Base-by-base conservation (phyloP, 805 yeast genomes). In the Candida khao-thaluensis region DNA sequence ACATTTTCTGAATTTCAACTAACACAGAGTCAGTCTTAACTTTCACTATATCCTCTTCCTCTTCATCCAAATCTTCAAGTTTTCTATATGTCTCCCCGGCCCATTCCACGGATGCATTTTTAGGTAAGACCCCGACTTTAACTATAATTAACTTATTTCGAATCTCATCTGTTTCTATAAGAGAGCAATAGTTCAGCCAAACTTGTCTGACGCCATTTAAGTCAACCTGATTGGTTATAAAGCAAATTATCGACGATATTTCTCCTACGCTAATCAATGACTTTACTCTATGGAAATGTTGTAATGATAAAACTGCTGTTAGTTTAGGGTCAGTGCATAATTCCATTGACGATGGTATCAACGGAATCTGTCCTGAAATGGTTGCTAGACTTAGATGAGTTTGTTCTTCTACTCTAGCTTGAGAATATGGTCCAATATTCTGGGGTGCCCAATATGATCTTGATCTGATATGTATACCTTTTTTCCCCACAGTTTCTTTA, bases 401-500 rank as follows among this genome's bases (percentile, higher is more conserved):
- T 10, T 42, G 42, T 14, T 55, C 55, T 45, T 78, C 81, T 4
- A 74, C 59, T 8, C 81, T 77, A 0, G 90, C 76, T 60, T 93
- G 99, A 0, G 99, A 91, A 56, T 93, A 93, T 0, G 99, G 99
- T 0, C 99, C 99, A 32, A 93, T 93, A 50, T 93, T 93, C 25
- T 95, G 91, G 0, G 99, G 99, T 0, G 97, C 98, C 99, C 99
- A 93, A 57, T 85, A 90, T 28, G 97, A 89, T 43, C 90, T 72
- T 1, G 97, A 89, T 51, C 93, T 91, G 7, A 93, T 88, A 54
- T 93, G 98, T 11, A 91, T 65, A 0, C 98, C 96, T 21, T 63
- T 64, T 49, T 83, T 83, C 20, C 48, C 49, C 2, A 34, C 37
- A 6, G 42, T 30, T 22, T 62, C 52, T 17, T 59, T 48, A 12